Conservation (phyloP, 495 filamentous ascomycete genomes). For the Aspergillus leporis region DNA sequence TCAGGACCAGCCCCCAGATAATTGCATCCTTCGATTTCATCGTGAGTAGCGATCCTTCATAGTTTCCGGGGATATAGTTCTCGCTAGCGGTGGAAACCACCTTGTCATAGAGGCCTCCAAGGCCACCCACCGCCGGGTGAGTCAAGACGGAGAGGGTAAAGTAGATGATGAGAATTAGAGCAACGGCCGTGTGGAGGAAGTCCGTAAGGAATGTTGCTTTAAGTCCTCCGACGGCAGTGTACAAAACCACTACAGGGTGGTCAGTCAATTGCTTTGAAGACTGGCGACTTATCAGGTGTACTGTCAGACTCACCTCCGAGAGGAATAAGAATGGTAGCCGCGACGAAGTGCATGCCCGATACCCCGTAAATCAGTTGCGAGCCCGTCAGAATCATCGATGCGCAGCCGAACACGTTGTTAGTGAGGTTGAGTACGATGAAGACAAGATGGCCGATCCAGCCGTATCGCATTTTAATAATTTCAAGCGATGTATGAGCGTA, state of each 20-base stretch:
- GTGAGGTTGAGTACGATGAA: slow-evolving; percentile 52
- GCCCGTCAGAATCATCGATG: slow-evolving; percentile 41
- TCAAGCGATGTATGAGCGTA: slow-evolving; percentile 59
- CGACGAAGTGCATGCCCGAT: slow-evolving; percentile 43
- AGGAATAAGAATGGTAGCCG: slow-evolving; percentile 47
- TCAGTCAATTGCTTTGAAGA: slow-evolving; percentile 1
- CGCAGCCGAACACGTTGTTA: slow-evolving; percentile 52
- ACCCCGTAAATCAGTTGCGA: slow-evolving; percentile 39
- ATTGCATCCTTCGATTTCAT: slow-evolving; percentile 55
- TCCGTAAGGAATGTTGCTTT: slow-evolving; percentile 45
- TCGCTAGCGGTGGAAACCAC: slow-evolving; percentile 31
- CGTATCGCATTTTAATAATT: slow-evolving; percentile 55
- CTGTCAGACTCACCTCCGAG: slow-evolving; percentile 34
- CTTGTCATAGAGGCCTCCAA: slow-evolving; percentile 41
- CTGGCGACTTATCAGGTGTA: background rate
- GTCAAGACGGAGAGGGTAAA: slow-evolving; percentile 38
- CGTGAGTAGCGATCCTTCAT: slow-evolving; percentile 47
- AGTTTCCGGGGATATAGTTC: slow-evolving; percentile 47
- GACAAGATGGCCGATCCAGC: slow-evolving; percentile 48
- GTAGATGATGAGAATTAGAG: slow-evolving; percentile 41
- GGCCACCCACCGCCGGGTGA: slow-evolving; percentile 32
- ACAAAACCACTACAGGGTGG: slow-evolving; percentile 31
- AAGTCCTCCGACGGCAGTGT: slow-evolving; percentile 42
- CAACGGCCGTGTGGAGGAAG: slow-evolving; percentile 40
- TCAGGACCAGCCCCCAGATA: slow-evolving; percentile 48